phyloP scores from a whole-genome alignment of 495 filamentous ascomycete genomes.

The Venustampulla echinocandica region DNA sequence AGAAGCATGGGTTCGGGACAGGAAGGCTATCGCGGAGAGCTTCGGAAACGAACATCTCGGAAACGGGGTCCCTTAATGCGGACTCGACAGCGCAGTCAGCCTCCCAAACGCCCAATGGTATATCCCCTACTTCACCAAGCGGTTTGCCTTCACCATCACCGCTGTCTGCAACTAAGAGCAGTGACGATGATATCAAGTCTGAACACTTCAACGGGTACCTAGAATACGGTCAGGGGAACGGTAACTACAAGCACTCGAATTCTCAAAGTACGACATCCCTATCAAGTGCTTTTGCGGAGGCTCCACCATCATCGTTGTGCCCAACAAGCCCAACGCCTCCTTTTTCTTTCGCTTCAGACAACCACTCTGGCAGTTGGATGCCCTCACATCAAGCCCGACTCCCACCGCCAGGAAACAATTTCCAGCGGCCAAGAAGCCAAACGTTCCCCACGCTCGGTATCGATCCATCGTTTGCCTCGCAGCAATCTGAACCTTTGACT shows the following conservation, averaged over 20 bases:
- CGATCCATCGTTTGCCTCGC: slow-evolving; percentile 61
- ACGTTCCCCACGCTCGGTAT: slow-evolving; percentile 69
- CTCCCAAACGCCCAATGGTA: slow-evolving; percentile 58
- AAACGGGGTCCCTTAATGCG: slow-evolving; percentile 44
- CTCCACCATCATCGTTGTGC: slow-evolving; percentile 56
- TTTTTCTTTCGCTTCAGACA: slow-evolving; percentile 68
- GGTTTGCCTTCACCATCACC: slow-evolving; percentile 56
- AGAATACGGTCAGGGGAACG: slow-evolving; percentile 30
- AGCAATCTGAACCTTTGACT: slow-evolving; percentile 52
- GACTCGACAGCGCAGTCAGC: slow-evolving; percentile 45
- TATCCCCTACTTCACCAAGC: slow-evolving; percentile 65
- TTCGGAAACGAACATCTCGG: slow-evolving; percentile 56
- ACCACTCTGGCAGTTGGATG: slow-evolving; percentile 60
- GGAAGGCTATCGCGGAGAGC: slow-evolving; percentile 55
- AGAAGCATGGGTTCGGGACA: slow-evolving; percentile 71
- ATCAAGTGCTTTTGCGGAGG: slow-evolving; percentile 50
- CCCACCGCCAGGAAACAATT: slow-evolving; percentile 44
- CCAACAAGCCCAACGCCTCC: slow-evolving; percentile 81
- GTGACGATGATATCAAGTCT: slow-evolving; percentile 49
- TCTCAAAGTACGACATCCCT: slow-evolving; percentile 48
- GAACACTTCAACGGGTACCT: slow-evolving; percentile 34
- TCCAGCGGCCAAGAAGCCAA: slow-evolving; percentile 78
- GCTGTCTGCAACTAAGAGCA: slow-evolving; percentile 52
- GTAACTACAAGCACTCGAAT: slow-evolving; percentile 44
- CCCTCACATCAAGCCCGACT: slow-evolving; percentile 56